phyloP scores from a whole-genome alignment of 306 rosid species.

The Acmispon strigosus region DNA sequence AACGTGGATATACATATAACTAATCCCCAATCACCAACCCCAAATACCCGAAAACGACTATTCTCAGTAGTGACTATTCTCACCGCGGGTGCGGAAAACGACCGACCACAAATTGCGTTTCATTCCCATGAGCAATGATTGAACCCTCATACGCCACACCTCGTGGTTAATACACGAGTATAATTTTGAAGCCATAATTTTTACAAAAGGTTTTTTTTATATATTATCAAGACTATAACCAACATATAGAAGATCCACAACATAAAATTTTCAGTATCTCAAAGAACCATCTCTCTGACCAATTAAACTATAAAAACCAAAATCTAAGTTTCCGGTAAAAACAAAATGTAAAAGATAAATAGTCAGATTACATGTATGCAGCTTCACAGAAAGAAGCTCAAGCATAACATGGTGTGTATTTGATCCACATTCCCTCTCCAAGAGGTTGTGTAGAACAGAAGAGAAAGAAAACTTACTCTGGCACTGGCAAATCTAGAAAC shows the following conservation, averaged over 20 bases:
- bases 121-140: too few relatives aligned
- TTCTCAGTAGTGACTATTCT: too few relatives aligned
- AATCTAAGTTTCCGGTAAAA: constrained; percentile 6
- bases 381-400: constrained; percentile 21
- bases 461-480: constrained; percentile 31
- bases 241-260: neutral
- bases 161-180: too few relatives aligned
- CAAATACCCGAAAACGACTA: too few relatives aligned
- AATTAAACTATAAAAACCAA: neutral
- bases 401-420: constrained; percentile 30
- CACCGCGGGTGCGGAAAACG: too few relatives aligned
- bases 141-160: too few relatives aligned
- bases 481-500: constrained; percentile 1
- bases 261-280: neutral
- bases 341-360: constrained; percentile 36
- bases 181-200: neutral
- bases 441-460: constrained; percentile 40
- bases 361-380: constrained; percentile 18
- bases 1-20: too few relatives aligned
- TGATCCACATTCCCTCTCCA: constrained; percentile 28
- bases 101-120: too few relatives aligned
- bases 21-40: too few relatives aligned
- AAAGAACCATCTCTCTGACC: neutral
- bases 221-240: neutral
- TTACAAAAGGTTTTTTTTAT: neutral